Percentiles rank a stretch among this genome's conserved stretches.
Evolutionary conservation across 495 filamentous ascomycete species (phyloP).

Genomic region (Penicillium canariense): DNA sequence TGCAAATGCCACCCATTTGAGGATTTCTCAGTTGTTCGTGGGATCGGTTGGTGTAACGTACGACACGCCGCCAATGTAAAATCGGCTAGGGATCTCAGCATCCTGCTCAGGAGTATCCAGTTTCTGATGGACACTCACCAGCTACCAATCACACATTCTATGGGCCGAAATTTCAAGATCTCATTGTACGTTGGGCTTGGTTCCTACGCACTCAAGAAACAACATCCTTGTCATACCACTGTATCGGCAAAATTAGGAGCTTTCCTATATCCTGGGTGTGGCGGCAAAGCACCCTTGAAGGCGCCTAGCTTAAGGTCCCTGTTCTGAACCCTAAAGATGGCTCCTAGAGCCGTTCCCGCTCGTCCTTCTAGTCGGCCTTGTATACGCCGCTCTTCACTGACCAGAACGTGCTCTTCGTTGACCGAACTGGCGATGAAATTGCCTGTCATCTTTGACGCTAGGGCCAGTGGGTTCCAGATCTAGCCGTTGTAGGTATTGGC

Average conservation of each 20-base stretch:
- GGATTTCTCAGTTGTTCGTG: no score
- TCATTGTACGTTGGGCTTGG: no score
- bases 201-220: no score
- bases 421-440: neutral
- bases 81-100: no score
- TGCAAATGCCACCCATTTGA: no score
- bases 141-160: no score
- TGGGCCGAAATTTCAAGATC: no score
- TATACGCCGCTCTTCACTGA: neutral
- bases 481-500: neutral
- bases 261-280: neutral
- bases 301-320: neutral
- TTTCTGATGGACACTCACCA: no score
- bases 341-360: neutral
- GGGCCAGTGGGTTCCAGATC: neutral
- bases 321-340: neutral
- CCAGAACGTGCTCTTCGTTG: neutral
- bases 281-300: neutral
- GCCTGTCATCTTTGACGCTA: neutral
- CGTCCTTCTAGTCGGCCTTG: neutral
- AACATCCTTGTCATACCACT: no score
- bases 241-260: neutral
- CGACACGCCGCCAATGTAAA: no score
- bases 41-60: no score
- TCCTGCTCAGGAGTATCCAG: no score